These are phyloP conservation scores for Thalassiosira hispida DNA, from an alignment of 352 stramenopile species.

Conservation along the genomic window DNA sequence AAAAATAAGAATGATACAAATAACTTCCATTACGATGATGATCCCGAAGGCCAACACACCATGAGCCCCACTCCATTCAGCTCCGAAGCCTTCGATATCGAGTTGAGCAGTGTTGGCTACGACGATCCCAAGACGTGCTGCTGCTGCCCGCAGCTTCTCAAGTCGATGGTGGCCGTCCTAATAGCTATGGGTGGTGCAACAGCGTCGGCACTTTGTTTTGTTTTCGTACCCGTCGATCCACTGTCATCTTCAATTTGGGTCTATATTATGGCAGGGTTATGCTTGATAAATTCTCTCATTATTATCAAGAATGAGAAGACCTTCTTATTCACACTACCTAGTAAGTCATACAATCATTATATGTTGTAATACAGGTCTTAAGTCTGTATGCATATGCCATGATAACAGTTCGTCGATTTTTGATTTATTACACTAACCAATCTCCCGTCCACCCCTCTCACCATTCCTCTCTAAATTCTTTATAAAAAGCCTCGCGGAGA, in stretches of 20 bases:
- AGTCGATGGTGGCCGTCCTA: not conserved
- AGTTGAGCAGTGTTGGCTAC: not conserved
- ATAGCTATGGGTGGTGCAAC: not conserved
- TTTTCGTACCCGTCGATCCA: not conserved
- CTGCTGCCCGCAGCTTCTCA: not conserved
- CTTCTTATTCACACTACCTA: not conserved
- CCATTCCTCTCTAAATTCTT: not conserved
- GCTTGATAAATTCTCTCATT: constrained; percentile 1
- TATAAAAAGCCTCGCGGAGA: not conserved
- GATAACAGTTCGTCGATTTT: too few relatives aligned
- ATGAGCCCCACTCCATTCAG: not conserved
- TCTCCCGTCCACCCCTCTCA: too few relatives aligned
- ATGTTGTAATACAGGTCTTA: not conserved
- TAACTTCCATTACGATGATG: too few relatives aligned
- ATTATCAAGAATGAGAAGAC: constrained; percentile 22
- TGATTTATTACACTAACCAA: too few relatives aligned
- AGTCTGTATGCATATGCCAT: too few relatives aligned
- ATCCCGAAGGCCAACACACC: too few relatives aligned
- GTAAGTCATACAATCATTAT: not conserved
- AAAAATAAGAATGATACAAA: not conserved
- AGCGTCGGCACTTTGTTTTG: not conserved
- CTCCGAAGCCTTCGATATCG: not conserved
- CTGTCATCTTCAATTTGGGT: not conserved
- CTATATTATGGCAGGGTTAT: constrained; percentile 7
- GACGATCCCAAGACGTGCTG: not conserved